Conservation (phyloP, 179 eudicot species). For the Beta corolliflora region DNA sequence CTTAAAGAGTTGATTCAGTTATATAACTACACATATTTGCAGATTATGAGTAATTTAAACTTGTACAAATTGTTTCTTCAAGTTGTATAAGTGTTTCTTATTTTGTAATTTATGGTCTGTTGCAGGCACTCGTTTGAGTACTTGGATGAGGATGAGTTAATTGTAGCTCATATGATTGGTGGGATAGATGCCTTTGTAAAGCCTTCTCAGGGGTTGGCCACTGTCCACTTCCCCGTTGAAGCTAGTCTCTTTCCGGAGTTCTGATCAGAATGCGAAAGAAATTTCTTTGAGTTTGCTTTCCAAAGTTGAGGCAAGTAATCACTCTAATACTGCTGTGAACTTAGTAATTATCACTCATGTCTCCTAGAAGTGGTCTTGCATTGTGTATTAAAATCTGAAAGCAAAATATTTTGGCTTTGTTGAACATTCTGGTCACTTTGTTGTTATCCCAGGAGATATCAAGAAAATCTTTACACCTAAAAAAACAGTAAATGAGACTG, state of each 20-base stretch:
- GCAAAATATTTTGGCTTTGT: no score
- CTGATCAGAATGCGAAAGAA: slow-evolving; percentile 58
- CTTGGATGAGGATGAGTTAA: slow-evolving; percentile 68
- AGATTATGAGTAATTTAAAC: background rate
- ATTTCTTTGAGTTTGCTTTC: slow-evolving; percentile 76
- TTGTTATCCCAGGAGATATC: background rate
- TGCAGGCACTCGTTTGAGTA: slow-evolving; percentile 85
- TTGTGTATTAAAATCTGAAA: background rate
- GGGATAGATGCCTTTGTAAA: slow-evolving; percentile 86
- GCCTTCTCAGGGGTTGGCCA: slow-evolving; percentile 88
- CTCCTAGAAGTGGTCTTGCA: slow-evolving; percentile 4
- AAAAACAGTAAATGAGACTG: background rate
- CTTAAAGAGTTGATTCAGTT: background rate
- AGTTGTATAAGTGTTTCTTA: slow-evolving; percentile 1
- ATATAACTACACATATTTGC: background rate
- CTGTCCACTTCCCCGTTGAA: slow-evolving; percentile 53
- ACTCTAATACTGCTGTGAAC: background rate
- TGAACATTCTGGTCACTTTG: background rate
- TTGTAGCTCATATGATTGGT: slow-evolving; percentile 77
- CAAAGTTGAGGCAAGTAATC: slow-evolving; percentile 77
- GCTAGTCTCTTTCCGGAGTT: slow-evolving; percentile 73
- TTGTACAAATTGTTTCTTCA: background rate
- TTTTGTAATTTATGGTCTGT: background rate
- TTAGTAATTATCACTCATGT: slow-evolving; percentile 9
- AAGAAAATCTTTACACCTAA: background rate